Evolutionary conservation across 1,284 basidiomycete genomes (phyloP), one percentile per base, ranked within the genome.

Genomic region (Rhodotorula glutinis): DNA sequence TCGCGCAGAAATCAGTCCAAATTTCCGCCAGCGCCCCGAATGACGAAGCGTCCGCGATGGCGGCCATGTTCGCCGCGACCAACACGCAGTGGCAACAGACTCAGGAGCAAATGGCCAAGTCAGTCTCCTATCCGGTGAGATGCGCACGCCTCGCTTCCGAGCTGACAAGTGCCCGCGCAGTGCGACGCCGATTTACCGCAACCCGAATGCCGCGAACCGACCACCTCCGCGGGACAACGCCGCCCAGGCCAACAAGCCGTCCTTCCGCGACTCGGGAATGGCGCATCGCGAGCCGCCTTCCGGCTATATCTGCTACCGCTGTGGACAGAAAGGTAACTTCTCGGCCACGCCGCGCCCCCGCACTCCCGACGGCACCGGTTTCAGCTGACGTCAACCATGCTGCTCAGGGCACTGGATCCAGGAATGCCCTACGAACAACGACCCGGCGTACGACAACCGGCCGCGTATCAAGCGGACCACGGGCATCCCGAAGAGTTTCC

Each of bases 291-390:
- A 81, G 38, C 82, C 95, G 14, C 93, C 93, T 25, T 84, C 89
- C 7, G 96, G 94, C 63, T 99, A 98, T 81, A 93, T 98, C n/a
- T 98, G 96, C 79, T 98, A 98, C 79, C 88, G 96, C 49, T 99
- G 96, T 80, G 94, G 94, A 52, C 90, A 96, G 80, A 96, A 97
- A 86, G 93, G 92, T 92, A 76, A 66, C 7, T 11, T 38, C n/a
- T n/a, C n/a, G n/a, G 87, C 14, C 9, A 10, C 14, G 76, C 29
- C 25, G 65, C n/a, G 21, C 40, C 27, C 66, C 47, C 23, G 16
- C n/a, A 41, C n/a, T n/a, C n/a, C n/a, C 27, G 23, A 58, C 63
- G 19, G 44, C 58, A 66, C 44, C 57, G 60, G 2, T n/a, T 4
- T 14, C 10, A 16, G 5, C 46, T 40, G 30, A 38, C 14, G 13